Evolutionary conservation across 1,284 basidiomycete species (phyloP).

Genomic region (Rhizoctonia solani): DNA sequence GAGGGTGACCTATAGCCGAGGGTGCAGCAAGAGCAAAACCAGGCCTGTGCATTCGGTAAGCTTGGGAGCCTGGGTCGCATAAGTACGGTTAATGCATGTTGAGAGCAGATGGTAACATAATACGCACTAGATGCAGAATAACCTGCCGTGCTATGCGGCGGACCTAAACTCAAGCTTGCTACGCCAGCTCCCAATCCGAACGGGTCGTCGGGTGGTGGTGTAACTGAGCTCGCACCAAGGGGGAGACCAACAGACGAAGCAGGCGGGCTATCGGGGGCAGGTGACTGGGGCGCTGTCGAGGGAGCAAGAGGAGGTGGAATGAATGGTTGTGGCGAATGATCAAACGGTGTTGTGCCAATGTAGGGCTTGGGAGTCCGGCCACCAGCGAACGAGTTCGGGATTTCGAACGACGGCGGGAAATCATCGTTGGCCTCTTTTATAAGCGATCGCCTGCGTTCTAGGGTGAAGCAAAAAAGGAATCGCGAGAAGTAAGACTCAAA

Average conservation of each 20-base stretch:
- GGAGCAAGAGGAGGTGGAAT: conserved; percentile 29
- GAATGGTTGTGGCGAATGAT: conserved; percentile 26
- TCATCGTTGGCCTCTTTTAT: neutral
- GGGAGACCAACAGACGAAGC: conserved; percentile 30
- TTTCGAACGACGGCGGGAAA: conserved; percentile 16
- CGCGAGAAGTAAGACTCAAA: neutral
- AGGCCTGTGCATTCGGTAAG: neutral
- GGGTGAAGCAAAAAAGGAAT: conserved; percentile 4
- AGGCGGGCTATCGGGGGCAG: conserved; percentile 7
- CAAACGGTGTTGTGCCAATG: conserved; percentile 24
- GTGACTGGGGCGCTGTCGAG: conserved; percentile 14
- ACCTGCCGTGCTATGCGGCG: conserved; percentile 24
- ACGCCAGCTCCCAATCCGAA: conserved; percentile 17
- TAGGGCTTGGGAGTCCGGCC: conserved; percentile 18
- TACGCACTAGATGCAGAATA: conserved; percentile 35
- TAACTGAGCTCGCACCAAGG: conserved; percentile 27
- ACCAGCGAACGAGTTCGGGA: conserved; percentile 17
- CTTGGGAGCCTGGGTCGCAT: conserved; percentile 2
- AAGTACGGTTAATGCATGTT: no score
- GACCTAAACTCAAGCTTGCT: conserved; percentile 9
- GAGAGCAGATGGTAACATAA: no score
- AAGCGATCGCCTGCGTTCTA: neutral
- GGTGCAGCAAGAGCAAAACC: conserved; percentile 12
- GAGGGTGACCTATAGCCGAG: neutral
- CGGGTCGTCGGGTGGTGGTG: conserved; percentile 31